Percentiles rank a stretch among this genome's conserved stretches.
These are phyloP conservation scores for Fraxinus nigra DNA, from an alignment of 305 asterid genomes.

Conservation along the genomic window DNA sequence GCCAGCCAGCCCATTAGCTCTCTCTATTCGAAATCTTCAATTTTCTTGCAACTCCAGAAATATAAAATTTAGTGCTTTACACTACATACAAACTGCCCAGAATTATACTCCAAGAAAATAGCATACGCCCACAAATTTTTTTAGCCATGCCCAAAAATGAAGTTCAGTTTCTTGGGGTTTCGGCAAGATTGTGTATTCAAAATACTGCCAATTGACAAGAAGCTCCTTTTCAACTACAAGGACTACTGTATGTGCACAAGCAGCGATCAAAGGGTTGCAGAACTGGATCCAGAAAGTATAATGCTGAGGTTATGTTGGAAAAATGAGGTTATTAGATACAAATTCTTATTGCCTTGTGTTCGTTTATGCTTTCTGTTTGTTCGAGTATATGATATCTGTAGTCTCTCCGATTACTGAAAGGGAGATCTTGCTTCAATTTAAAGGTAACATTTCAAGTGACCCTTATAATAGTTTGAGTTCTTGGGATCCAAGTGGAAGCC, in stretches of 20 bases:
- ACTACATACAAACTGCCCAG: slow-evolving; percentile 31
- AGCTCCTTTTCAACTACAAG: slow-evolving; percentile 25
- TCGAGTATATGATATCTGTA: slow-evolving; percentile 26
- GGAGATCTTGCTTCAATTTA: slow-evolving; percentile 88
- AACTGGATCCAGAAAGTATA: slow-evolving; percentile 64
- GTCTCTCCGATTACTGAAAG: slow-evolving; percentile 69
- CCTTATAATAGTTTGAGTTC: slow-evolving; percentile 67
- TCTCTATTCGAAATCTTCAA: slow-evolving; percentile 30
- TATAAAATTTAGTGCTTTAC: slow-evolving; percentile 35
- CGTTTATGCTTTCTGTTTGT: slow-evolving; percentile 41
- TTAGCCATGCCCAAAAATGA: slow-evolving; percentile 29
- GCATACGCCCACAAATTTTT: slow-evolving; percentile 16
- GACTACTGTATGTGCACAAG: slow-evolving; percentile 26
- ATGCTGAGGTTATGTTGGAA: slow-evolving; percentile 61
- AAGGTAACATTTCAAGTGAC: slow-evolving; percentile 76
- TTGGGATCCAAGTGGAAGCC: slow-evolving; percentile 61
- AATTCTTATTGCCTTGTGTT: slow-evolving; percentile 40
- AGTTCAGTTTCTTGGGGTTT: slow-evolving; percentile 30
- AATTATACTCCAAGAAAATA: slow-evolving; percentile 15
- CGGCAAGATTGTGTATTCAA: slow-evolving; percentile 20
- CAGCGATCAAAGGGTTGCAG: slow-evolving; percentile 33
- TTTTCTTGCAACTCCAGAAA: slow-evolving; percentile 25
- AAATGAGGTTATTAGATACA: slow-evolving; percentile 72
- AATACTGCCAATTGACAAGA: slow-evolving; percentile 26
- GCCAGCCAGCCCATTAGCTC: slow-evolving; percentile 17